Base-by-base conservation (phyloP, 2,329 filamentous ascomycete genomes). In the Rutstroemia sydowiana region DNA sequence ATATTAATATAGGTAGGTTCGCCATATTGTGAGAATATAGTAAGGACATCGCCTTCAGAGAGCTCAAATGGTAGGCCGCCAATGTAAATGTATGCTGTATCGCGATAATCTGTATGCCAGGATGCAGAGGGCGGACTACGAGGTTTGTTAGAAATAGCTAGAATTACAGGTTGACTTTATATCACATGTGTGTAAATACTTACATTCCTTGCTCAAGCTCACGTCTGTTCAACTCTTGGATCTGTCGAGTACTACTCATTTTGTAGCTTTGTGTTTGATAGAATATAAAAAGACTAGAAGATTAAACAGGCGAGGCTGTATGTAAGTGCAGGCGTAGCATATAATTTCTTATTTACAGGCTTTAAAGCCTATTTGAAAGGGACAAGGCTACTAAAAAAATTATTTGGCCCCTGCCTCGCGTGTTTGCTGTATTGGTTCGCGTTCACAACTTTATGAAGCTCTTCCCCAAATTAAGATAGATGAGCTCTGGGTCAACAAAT, bases 71-170 rank as follows among this genome's bases (percentile, higher is more conserved):
- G 89, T 11, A 98, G 78, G 26, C 92, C 92, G 65, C 95, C 95
- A 61, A 98, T 91, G 75, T 96, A 95, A 67, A 98, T 75, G 69
- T 92, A 98, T 54, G 93, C 95, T 2, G 93, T 97, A 73, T 95
- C 93, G 71, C 89, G 88, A 72, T 97, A 98, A 74, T 98, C 95
- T 68, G 86, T 85, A 68, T 97, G 92, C 92, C 92, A 97, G 52
- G 92, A 96, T 57, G 86, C 92, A 70, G 90, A 84, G 39, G 91
- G 85, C 2, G 85, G 78, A 61, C 89, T 91, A 63, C 47, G 21
- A 49, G 45, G 36, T 41, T 48, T 21, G 28, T 39, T 14, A 4
- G 16, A 23, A 26, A 23, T n/a, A n/a, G 9, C 51, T n/a, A 34
- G 36, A 39, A 26, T 40, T n/a, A n/a, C n/a, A n/a, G n/a, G n/a